Evolutionary conservation across 2,329 filamentous ascomycete genomes (phyloP).

Genomic region (Cryphonectria parasitica): DNA sequence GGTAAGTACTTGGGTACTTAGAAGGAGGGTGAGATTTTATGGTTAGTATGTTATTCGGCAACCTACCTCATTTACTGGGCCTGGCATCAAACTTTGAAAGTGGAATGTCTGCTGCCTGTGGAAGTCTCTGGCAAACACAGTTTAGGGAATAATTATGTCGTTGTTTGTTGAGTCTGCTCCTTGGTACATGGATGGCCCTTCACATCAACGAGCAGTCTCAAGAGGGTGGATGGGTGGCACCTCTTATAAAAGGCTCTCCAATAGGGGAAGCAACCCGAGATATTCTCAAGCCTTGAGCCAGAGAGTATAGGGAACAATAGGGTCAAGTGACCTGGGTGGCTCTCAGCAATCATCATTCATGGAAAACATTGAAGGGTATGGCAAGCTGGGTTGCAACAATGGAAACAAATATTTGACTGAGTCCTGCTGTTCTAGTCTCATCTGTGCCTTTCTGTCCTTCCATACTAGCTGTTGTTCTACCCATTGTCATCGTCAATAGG

Average conservation of each 20-base stretch:
- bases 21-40: no score
- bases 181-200: neutral
- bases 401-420: neutral
- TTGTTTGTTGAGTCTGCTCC: neutral
- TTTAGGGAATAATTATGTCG: neutral
- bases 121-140: neutral
- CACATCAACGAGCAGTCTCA: neutral
- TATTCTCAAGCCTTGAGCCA: neutral
- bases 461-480: slow-evolving; percentile 7
- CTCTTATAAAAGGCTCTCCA: neutral
- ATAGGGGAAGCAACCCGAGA: neutral
- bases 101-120: neutral
- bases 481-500: slow-evolving; percentile 9
- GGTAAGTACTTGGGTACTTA: neutral
- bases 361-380: neutral
- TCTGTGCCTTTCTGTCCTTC: slow-evolving; percentile 15
- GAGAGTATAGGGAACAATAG: neutral
- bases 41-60: neutral
- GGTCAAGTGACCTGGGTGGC: neutral
- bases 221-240: neutral
- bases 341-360: neutral
- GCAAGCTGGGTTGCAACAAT: neutral
- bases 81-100: neutral
- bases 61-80: neutral
- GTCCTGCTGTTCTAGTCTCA: neutral